Percentiles rank a stretch among this genome's conserved stretches.
These are phyloP conservation scores for Ceriops zippeliana DNA, from an alignment of 345 rosid genomes.

Conservation along the genomic window DNA sequence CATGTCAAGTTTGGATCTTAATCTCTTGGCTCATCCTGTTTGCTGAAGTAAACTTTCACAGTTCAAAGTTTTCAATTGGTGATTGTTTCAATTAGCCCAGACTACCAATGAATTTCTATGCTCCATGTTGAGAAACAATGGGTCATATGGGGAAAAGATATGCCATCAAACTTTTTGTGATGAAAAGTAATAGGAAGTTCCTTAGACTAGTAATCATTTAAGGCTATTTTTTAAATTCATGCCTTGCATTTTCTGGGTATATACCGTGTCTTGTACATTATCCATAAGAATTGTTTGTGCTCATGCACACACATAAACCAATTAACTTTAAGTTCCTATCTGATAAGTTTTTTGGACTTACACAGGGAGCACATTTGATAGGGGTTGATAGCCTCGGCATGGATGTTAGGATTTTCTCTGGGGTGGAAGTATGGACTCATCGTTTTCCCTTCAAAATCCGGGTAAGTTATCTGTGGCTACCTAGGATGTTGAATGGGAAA, in stretches of 20 bases:
- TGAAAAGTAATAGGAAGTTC: not conserved
- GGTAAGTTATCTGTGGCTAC: constrained; percentile 36
- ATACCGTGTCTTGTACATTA: not conserved
- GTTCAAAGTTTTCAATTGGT: not conserved
- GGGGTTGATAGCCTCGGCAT: constrained; percentile 91
- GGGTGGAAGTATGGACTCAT: constrained; percentile 73
- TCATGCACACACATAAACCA: not conserved
- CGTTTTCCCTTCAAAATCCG: constrained; percentile 84
- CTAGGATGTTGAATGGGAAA: not conserved
- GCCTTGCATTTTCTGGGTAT: no score
- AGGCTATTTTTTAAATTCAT: not conserved
- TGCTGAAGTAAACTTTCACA: not conserved
- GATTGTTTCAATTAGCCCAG: not conserved
- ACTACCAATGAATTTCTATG: not conserved
- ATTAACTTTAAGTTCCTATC: not conserved
- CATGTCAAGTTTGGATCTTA: no score
- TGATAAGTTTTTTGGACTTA: constrained; percentile 9
- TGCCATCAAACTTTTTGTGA: not conserved
- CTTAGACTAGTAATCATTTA: not conserved
- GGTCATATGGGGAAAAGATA: not conserved
- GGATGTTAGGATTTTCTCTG: constrained; percentile 73
- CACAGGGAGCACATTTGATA: constrained; percentile 66
- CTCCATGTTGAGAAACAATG: not conserved
- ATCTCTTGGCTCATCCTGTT: no score
- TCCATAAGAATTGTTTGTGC: not conserved